Base-by-base conservation (phyloP, 1,284 basidiomycete genomes). In the Austroboletus novae-zelandiae region DNA sequence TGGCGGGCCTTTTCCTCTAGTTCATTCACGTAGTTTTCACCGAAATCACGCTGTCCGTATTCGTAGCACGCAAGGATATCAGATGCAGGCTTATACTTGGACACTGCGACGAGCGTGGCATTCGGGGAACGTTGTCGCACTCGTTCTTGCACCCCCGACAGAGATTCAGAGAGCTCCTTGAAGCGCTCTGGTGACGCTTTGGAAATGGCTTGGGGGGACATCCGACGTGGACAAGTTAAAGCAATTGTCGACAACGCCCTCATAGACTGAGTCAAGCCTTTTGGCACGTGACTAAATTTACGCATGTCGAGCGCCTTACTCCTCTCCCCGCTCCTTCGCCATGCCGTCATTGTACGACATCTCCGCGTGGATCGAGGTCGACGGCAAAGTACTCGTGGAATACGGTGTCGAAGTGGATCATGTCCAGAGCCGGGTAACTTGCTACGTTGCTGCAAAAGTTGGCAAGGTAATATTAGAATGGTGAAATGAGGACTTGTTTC, bases 21-120 rank as follows among this genome's bases (percentile, higher is more conserved):
- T 66, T 98, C 96, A 60, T 97, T 91, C 6, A 95, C 94, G 66
- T 98, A 99, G 69, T 99, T 99, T 72, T 99, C 96, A 11, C 97
- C 96, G 67, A 98, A 99, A 67, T 97, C 93, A 2, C 84, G 75
- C 59, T 98, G 91, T 0, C 87, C 91, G 14, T 74, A 73, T 52
- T 90, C 79, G 62, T 89, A 90, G 55, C 92, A 89, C 5, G 88
- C 88, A 42, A 87, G 75, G 50, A 98, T 85, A 68, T 98, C 94
- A 6, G 86, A 84, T 2, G 88, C 81, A 1, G 95, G 93, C 67
- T 98, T 98, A 64, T 91, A 83, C 71, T 99, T 99, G 7, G 94
- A 98, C 15, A 99, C 94, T 0, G 95, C 93, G 9, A 98, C 89
- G 10, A 98, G 73, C 30, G 69, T 71, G 8, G 71, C 64, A 20